A percentile compares a stretch with the other conserved stretches of the same genome.
These are phyloP conservation scores for Aspergillus sp. DNA, from an alignment of 2,329 filamentous ascomycete genomes.

Conservation along the genomic window DNA sequence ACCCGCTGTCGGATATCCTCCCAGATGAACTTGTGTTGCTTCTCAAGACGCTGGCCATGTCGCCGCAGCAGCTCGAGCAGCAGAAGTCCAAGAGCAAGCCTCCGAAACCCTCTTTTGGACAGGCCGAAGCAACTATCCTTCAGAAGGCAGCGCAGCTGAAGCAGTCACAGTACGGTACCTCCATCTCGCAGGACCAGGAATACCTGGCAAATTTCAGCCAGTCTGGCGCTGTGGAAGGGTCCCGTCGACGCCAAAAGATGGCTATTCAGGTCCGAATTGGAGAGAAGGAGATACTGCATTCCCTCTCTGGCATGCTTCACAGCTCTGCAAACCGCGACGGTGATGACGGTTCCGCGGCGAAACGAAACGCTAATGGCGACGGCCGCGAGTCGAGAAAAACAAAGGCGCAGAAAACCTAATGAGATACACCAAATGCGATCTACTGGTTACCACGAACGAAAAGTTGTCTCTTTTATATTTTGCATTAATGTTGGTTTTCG, in stretches of 20 bases:
- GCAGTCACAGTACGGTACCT: conserved; percentile 43
- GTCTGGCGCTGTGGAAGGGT: conserved; percentile 25
- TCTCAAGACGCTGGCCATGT: conserved; percentile 24
- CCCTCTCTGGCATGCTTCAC: conserved; percentile 40
- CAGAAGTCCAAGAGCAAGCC: conserved; percentile 26
- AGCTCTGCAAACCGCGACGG: no score
- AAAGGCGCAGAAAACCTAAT: conserved; percentile 18
- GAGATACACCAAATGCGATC: conserved; percentile 3
- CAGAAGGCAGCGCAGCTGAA: conserved; percentile 24
- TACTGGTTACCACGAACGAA: conserved; percentile 6
- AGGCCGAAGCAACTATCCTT: conserved; percentile 24
- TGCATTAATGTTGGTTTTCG: conserved; percentile 21
- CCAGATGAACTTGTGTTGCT: conserved; percentile 32
- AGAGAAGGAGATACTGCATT: conserved; percentile 58
- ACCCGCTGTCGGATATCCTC: conserved; percentile 25
- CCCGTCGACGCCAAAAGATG: conserved; percentile 41
- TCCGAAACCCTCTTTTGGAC: conserved; percentile 23
- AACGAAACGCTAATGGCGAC: conserved; percentile 21
- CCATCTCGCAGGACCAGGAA: conserved; percentile 42
- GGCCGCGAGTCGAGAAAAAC: conserved; percentile 16
- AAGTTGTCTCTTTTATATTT: conserved; percentile 20
- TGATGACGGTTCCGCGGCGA: conserved; percentile 13
- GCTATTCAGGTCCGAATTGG: conserved; percentile 60
- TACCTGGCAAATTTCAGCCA: conserved; percentile 27
- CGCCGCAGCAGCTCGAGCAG: conserved; percentile 24